Conservation (phyloP, 2,329 filamentous ascomycete species). For the Fusarium chlamydosporum region DNA sequence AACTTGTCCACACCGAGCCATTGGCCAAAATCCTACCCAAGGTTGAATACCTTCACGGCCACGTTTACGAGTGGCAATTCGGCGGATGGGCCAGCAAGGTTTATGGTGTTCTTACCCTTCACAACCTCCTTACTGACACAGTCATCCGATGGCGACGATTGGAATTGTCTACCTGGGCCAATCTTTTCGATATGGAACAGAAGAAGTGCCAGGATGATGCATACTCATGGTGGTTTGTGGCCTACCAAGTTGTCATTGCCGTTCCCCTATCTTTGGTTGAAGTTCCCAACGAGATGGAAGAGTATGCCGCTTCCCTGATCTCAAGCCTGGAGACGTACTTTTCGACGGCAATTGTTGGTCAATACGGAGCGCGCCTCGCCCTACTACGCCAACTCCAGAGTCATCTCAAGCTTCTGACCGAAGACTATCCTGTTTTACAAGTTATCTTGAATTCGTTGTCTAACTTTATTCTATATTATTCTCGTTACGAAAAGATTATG, state of each 20-base stretch:
- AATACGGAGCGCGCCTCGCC: constrained; percentile 79
- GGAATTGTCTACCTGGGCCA: constrained; percentile 92
- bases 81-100: constrained; percentile 86
- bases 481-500: constrained; percentile 77
- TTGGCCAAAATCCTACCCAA: constrained; percentile 88
- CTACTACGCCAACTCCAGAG: constrained; percentile 76
- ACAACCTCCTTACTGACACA: constrained; percentile 82
- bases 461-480: constrained; percentile 84
- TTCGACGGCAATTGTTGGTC: constrained; percentile 81
- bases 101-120: constrained; percentile 77
- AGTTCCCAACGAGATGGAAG: constrained; percentile 69
- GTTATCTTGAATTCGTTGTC: constrained; percentile 74
- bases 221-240: constrained; percentile 95
- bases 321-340: constrained; percentile 85
- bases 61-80: constrained; percentile 93
- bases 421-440: constrained; percentile 70
- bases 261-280: constrained; percentile 77
- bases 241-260: constrained; percentile 89
- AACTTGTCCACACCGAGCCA: constrained; percentile 83
- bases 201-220: constrained; percentile 82
- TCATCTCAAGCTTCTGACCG: constrained; percentile 73
- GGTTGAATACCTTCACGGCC: constrained; percentile 86
- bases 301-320: constrained; percentile 78
- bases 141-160: constrained; percentile 92
- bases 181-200: constrained; percentile 86